Conservation (phyloP, 78 protist species). For the Polysphondylium violaceum region DNA sequence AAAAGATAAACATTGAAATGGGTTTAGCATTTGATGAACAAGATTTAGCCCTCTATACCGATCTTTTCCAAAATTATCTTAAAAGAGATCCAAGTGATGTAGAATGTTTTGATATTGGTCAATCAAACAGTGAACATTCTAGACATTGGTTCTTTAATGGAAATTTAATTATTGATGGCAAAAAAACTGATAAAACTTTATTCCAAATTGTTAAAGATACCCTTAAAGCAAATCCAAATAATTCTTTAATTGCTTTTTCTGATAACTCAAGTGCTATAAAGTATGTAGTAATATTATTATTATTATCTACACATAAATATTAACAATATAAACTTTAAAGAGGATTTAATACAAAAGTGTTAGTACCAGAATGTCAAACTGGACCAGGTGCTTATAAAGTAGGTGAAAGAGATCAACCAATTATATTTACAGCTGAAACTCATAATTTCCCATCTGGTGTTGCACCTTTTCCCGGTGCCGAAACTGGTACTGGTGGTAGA, state of each 20-base stretch:
- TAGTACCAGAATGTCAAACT: conserved; percentile 37
- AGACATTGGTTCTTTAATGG: conserved; percentile 93
- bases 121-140: conserved; percentile 84
- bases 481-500: conserved; percentile 96
- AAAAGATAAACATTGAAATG: conserved; percentile 74
- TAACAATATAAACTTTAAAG: background rate
- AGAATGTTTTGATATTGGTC: conserved; percentile 94
- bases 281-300: conserved; percentile 11
- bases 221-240: conserved; percentile 59
- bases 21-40: conserved; percentile 92
- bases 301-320: background rate
- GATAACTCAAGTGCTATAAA: conserved; percentile 94
- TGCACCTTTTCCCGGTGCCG: conserved; percentile 96
- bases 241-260: conserved; percentile 88
- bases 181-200: conserved; percentile 67
- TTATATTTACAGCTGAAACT: conserved; percentile 96
- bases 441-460: conserved; percentile 97
- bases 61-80: conserved; percentile 78
- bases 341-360: conserved; percentile 64
- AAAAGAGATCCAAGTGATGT: conserved; percentile 93
- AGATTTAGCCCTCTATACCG: conserved; percentile 86
- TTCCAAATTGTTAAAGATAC: conserved; percentile 87
- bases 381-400: conserved; percentile 8
- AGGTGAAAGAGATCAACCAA: conserved; percentile 72
- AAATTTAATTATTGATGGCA: conserved; percentile 85